Evolutionary conservation across 139 green algal species (phyloP).

Genomic region (Nannochloris sp.): DNA sequence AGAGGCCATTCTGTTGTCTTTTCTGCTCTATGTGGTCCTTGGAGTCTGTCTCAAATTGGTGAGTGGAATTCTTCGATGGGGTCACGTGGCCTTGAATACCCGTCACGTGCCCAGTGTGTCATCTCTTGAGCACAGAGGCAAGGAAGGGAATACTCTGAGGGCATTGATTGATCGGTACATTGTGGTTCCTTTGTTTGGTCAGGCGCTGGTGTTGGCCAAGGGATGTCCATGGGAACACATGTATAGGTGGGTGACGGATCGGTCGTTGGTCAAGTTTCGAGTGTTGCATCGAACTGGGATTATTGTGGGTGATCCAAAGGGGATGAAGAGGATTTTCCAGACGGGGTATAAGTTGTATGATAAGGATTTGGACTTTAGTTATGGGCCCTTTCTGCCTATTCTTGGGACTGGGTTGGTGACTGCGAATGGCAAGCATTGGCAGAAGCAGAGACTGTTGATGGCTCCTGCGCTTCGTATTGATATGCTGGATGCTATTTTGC

Average conservation of each 20-base stretch:
- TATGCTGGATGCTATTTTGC: constrained; percentile 82
- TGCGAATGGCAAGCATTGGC: constrained; percentile 75
- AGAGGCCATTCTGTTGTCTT: no score
- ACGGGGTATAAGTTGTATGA: constrained; percentile 52
- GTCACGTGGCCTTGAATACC: no score
- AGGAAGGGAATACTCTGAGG: constrained; percentile 8
- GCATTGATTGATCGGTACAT: no score
- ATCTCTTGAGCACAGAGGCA: background rate
- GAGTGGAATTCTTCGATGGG: background rate
- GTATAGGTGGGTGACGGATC: constrained; percentile 46
- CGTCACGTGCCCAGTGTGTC: background rate
- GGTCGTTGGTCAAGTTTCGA: constrained; percentile 46
- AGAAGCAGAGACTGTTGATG: constrained; percentile 81
- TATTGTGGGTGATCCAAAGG: constrained; percentile 48
- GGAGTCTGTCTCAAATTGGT: background rate
- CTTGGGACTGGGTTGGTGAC: constrained; percentile 90
- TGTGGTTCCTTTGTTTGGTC: constrained; percentile 18
- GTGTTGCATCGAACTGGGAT: constrained; percentile 57
- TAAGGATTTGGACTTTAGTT: constrained; percentile 77
- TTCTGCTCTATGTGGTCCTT: no score
- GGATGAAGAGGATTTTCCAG: constrained; percentile 74
- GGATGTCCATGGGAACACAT: constrained; percentile 66
- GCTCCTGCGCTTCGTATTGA: constrained; percentile 74
- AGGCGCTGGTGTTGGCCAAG: constrained; percentile 18
- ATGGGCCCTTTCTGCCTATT: constrained; percentile 84